A percentile compares a stretch with the other conserved stretches of the same genome.
These are phyloP conservation scores for Erythrophleum fordii DNA, from an alignment of 306 rosid genomes.

Conservation along the genomic window DNA sequence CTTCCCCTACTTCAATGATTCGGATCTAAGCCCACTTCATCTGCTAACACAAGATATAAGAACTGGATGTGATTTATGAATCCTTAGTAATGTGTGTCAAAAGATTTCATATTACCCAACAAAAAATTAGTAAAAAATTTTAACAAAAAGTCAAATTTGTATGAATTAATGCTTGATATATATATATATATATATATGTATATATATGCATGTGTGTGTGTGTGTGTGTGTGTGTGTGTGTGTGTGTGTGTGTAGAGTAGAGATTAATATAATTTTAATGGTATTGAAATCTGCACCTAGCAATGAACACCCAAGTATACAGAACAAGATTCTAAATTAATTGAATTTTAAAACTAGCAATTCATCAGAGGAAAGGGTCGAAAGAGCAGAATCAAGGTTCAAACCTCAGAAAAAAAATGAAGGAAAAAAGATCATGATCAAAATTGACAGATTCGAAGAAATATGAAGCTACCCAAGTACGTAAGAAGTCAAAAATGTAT, in stretches of 20 bases:
- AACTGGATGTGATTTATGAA: slow-evolving; percentile 55
- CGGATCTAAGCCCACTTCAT: slow-evolving; percentile 52
- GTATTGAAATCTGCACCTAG: slow-evolving; percentile 7
- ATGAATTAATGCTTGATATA: background rate
- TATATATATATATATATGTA: too few species aligned
- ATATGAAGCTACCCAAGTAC: slow-evolving; percentile 34
- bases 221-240: too few species aligned
- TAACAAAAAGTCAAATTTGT: background rate
- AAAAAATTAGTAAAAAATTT: background rate
- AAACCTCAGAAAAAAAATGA: background rate
- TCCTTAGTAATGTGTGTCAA: slow-evolving; percentile 33
- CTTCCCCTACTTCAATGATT: slow-evolving; percentile 44
- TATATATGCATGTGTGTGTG: too few species aligned
- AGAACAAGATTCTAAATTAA: slow-evolving; percentile 25
- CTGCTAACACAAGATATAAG: slow-evolving; percentile 46
- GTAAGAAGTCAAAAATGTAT: slow-evolving; percentile 29
- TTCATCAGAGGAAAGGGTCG: slow-evolving; percentile 14
- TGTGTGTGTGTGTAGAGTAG: too few species aligned
- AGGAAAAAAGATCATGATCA: background rate
- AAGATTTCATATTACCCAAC: slow-evolving; percentile 36
- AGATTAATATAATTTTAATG: background rate
- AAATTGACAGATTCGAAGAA: slow-evolving; percentile 35
- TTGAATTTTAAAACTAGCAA: slow-evolving; percentile 27
- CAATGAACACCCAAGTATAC: slow-evolving; percentile 13
- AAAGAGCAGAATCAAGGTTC: slow-evolving; percentile 25